Base-by-base conservation (phyloP, 2,329 filamentous ascomycete species). In the Curvularia lunata region DNA sequence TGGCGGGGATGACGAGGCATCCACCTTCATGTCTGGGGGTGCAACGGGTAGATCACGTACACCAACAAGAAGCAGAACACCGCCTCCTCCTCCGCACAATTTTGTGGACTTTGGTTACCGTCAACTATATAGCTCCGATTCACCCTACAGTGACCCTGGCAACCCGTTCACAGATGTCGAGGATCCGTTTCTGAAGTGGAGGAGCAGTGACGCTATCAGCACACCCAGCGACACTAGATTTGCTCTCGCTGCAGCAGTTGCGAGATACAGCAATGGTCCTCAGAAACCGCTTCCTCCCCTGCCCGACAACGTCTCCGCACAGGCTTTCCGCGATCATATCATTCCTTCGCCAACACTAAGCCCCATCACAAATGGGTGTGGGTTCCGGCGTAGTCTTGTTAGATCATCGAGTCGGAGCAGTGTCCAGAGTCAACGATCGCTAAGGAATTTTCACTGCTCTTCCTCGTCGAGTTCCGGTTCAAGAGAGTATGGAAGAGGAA, bases 11-110 rank as follows among this genome's bases (percentile, higher is more conserved):
- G 61, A 66, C n/a, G 68, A 72, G 34, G 54, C 67, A 42, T 42
- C 63, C 23, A 58, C 65, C 46, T 49, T 65, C 4, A 73, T 71
- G 66, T 70, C 69, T 7, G 68, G 70, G 19, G 64, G 59, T 32
- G 58, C 64, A 16, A 51, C 38, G 30, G 62, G 59, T 1, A 53
- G 55, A 21, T 59, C 55, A 19, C 30, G 45, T 4, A 21, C 23
- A 27, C 28, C 25, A 37, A 48, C 10, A 21, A 37, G 25, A 46
- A 54, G 18, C 12, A 47, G 34, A 25, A 27, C 21, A 19, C 34
- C 48, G 10, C 55, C 54, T 50, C 43, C 52, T 19, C 34, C 52
- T 12, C 51, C 59, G 6, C 40, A 53, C 19, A 52, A 49, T 21
- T 53, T 53, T 18, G 27, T 48, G 5, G 43, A 51, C 13, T 32